These are phyloP conservation scores for Apiotrichum laibachii DNA, from an alignment of 1,284 basidiomycete genomes.

Conservation along the genomic window DNA sequence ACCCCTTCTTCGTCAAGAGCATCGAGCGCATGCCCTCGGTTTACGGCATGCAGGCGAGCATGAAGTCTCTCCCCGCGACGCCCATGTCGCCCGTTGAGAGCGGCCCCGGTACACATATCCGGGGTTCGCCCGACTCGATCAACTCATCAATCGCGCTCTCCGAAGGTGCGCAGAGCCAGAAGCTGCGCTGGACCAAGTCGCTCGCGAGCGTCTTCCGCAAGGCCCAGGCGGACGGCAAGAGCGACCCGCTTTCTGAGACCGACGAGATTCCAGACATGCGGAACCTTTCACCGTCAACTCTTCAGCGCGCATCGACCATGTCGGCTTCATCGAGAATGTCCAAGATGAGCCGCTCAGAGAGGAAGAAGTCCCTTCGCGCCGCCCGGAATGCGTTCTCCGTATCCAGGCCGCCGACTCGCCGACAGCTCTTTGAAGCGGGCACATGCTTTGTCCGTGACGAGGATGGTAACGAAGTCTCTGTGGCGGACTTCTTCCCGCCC, in stretches of 20 bases:
- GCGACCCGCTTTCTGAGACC: neutral
- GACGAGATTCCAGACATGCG: neutral
- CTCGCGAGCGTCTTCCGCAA: conserved; percentile 5
- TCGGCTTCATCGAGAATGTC: too few relatives aligned
- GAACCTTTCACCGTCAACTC: neutral
- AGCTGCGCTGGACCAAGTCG: conserved; percentile 1
- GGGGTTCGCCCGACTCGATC: neutral
- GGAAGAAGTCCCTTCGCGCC: conserved; percentile 1
- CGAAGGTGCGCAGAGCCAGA: neutral
- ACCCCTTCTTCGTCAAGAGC: neutral
- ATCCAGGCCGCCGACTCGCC: conserved; percentile 30
- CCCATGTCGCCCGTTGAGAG: neutral
- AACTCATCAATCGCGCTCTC: neutral
- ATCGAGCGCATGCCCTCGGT: neutral
- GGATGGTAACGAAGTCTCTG: conserved; percentile 35
- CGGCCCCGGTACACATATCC: neutral
- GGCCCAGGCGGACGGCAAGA: neutral
- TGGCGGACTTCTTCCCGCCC: conserved; percentile 39
- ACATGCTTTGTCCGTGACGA: conserved; percentile 43
- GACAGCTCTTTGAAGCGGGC: conserved; percentile 38
- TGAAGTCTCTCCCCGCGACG: neutral
- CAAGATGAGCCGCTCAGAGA: neutral
- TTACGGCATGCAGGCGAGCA: neutral
- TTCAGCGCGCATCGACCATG: too few relatives aligned
- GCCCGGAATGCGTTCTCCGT: conserved; percentile 24